Evolutionary conservation across 768 basidiomycete genomes (phyloP).

Genomic region (Lentinula sp.): DNA sequence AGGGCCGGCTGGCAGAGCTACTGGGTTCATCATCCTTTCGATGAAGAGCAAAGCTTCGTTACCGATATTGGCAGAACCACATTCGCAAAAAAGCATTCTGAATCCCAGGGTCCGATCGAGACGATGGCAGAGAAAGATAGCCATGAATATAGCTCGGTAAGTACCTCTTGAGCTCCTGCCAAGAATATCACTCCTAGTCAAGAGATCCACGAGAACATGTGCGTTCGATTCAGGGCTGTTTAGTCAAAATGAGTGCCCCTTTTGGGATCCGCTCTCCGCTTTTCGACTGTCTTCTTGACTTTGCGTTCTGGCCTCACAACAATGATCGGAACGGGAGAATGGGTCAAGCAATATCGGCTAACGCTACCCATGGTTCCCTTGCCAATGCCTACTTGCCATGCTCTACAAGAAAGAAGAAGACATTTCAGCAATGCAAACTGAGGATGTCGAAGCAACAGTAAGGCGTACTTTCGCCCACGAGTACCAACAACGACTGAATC

Average conservation of each 20-base stretch:
- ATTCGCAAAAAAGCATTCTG: background rate
- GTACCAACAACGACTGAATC: slow-evolving; percentile 93
- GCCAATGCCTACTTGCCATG: slow-evolving; percentile 22
- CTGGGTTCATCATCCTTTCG: no score
- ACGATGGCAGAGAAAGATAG: background rate
- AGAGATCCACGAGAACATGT: background rate
- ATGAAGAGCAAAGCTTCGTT: background rate
- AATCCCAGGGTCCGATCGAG: background rate
- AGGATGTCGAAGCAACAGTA: background rate
- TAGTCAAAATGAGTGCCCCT: slow-evolving; percentile 73
- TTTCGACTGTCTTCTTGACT: slow-evolving; percentile 77
- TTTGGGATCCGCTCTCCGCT: slow-evolving; percentile 85
- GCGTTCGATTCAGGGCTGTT: background rate
- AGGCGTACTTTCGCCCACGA: slow-evolving; percentile 54
- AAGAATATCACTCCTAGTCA: background rate
- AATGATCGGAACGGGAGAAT: slow-evolving; percentile 68
- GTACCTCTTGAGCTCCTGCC: background rate
- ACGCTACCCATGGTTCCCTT: slow-evolving; percentile 37
- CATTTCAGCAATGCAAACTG: background rate
- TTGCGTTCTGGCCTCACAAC: slow-evolving; percentile 90
- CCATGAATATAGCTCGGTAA: background rate
- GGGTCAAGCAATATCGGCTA: slow-evolving; percentile 30
- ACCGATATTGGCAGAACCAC: background rate
- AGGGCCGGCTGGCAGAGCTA: no score
- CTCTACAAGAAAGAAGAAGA: slow-evolving; percentile 20